phyloP scores from a whole-genome alignment of 2,329 filamentous ascomycete species.

The Ascochyta fabae region DNA sequence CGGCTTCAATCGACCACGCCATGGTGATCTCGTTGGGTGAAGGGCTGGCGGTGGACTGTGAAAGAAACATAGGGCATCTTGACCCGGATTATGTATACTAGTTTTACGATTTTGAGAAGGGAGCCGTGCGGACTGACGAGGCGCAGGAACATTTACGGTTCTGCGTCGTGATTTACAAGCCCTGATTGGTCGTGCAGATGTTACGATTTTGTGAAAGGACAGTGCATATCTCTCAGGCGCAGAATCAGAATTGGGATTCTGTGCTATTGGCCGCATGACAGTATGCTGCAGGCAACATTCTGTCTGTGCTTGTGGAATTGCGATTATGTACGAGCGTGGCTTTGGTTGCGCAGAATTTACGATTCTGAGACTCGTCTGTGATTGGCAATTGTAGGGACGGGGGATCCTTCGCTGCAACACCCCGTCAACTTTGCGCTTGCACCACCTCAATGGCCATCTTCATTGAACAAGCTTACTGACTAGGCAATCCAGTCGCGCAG shows the following conservation, averaged over 20 bases:
- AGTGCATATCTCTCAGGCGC: not conserved
- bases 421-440: not conserved
- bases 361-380: not conserved
- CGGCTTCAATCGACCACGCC: conserved; percentile 9
- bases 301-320: not conserved
- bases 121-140: not conserved
- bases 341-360: not conserved
- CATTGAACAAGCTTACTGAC: no score
- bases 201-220: not conserved
- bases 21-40: not conserved
- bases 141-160: conserved; percentile 1
- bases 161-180: not conserved
- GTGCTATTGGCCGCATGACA: conserved; percentile 2
- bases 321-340: conserved; percentile 5
- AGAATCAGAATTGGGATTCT: not conserved
- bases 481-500: no score
- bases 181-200: not conserved
- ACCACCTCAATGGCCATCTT: not conserved
- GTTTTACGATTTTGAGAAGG: conserved; percentile 1
- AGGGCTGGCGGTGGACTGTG: not conserved
- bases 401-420: no score
- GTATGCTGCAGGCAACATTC: not conserved
- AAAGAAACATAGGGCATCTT: not conserved
- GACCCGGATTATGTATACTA: not conserved
- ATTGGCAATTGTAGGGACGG: no score